Evolutionary conservation across 2,329 filamentous ascomycete species (phyloP), one percentile per base, ranked within the genome.

Genomic region (Penicillium sp.): DNA sequence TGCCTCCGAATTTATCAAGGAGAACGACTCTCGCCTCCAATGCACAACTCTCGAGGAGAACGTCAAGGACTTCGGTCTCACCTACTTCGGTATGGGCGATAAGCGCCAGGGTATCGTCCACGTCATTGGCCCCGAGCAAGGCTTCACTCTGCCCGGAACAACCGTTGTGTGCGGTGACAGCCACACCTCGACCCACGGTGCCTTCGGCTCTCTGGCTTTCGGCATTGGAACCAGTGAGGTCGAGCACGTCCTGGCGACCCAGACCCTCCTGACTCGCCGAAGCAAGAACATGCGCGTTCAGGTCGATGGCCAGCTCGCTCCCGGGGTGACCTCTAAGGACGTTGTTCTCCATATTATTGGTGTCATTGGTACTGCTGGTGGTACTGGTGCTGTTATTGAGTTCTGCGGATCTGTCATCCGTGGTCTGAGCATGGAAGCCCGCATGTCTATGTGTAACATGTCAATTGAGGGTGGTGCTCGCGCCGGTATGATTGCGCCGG

Each of bases 371-470:
- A 98, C 95, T 26, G 95, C 95, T 63, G 95, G 94, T 76, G 95
- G 95, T 70, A 98, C 90, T 59, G 93, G 94, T 64, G 89, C 90
- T 56, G 95, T 98, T 67, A 97, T 99, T 71, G 95, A 99, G 82
- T 99, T 94, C 82, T 97, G 93, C 75, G 95, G 95, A 62, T 97
- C 93, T 55, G 92, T 95, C 63, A 97, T 99, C 75, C 88, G 92
- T 69, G 81, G 80, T 63, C 83, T 98, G 70, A 96, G 92, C 79
- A 97, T 99, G 87, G 95, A 98, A 80, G 95, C 94, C 46, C 88
- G 95, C 69, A 98, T 99, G 95, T 97, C 93, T 65, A 96, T 99
- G 76, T 98, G 95, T 83, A 99, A 99, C 83, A 98, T 98, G 95
- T 93, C 93, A 14, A 97, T 98, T 70, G 95, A 99, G 83, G 95